phyloP scores from a whole-genome alignment of 345 rosid species.

The Pistacia atlantica region DNA sequence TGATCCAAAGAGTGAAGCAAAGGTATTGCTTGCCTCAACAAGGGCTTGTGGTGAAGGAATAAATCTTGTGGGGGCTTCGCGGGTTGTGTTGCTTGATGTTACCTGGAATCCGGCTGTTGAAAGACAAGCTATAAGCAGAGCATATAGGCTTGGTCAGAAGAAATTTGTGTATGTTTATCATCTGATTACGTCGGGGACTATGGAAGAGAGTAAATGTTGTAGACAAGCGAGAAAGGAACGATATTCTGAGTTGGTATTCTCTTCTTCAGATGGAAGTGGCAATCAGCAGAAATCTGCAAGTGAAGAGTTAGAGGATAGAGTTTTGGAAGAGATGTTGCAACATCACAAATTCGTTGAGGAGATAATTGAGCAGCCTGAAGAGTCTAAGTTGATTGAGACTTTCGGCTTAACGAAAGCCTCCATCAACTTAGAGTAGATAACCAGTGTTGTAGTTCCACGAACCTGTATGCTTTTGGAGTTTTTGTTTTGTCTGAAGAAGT shows the following conservation, averaged over 20 bases:
- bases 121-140: constrained; percentile 84
- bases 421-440: too few species aligned
- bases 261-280: constrained; percentile 18
- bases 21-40: constrained; percentile 75
- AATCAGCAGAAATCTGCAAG: not conserved
- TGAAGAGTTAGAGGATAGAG: constrained; percentile 24
- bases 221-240: constrained; percentile 55
- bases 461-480: too few species aligned
- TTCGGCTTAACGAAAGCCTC: constrained; percentile 11
- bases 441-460: too few species aligned
- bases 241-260: constrained; percentile 57
- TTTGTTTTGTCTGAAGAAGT: too few species aligned
- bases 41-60: constrained; percentile 81
- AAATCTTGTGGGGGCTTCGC: constrained; percentile 77
- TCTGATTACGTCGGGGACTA: constrained; percentile 54
- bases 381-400: constrained; percentile 21
- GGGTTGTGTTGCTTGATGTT: constrained; percentile 80
- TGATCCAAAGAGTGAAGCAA: constrained; percentile 44
- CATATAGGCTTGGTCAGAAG: constrained; percentile 74
- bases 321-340: constrained; percentile 38
- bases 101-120: constrained; percentile 89
- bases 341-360: constrained; percentile 27
- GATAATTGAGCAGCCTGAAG: constrained; percentile 37
- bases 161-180: constrained; percentile 65
- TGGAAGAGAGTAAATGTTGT: constrained; percentile 52